Evolutionary conservation across 2,329 filamentous ascomycete genomes (phyloP).

Genomic region (Ilyonectria mors-panacis): DNA sequence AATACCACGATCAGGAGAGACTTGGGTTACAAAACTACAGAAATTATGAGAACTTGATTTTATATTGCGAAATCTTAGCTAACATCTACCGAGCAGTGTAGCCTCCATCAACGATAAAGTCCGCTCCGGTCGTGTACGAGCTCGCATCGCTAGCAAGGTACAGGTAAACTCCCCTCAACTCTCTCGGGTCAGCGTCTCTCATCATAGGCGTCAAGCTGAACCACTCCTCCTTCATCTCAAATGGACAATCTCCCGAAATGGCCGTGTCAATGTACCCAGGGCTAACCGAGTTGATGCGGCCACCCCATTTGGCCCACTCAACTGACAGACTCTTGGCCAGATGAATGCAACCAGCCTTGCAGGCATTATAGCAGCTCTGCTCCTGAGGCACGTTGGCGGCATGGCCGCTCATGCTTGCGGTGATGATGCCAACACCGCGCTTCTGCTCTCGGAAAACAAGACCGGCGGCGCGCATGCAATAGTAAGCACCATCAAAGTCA

Average conservation of each 20-base stretch:
- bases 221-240: conserved; percentile 55
- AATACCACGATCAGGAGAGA: not conserved
- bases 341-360: conserved; percentile 60
- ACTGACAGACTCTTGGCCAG: conserved; percentile 59
- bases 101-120: conserved; percentile 37
- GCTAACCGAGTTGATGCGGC: conserved; percentile 58
- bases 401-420: conserved; percentile 54
- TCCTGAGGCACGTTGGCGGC: conserved; percentile 57
- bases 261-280: conserved; percentile 57
- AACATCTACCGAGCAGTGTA: conserved; percentile 36
- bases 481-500: conserved; percentile 53
- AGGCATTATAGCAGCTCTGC: conserved; percentile 60
- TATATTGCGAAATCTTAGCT: not conserved
- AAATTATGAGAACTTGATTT: too few relatives aligned
- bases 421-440: conserved; percentile 54
- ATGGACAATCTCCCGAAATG: conserved; percentile 51
- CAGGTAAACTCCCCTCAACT: conserved; percentile 51
- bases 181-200: conserved; percentile 49
- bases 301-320: conserved; percentile 60
- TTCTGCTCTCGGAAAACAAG: conserved; percentile 52
- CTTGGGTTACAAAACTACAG: too few relatives aligned
- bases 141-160: conserved; percentile 45
- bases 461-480: conserved; percentile 52
- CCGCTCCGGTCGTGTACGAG: conserved; percentile 34
- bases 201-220: conserved; percentile 50